phyloP scores from a whole-genome alignment of 371 early-diverging fungal genomes.

The Batrachochytrium dendrobatidis region DNA sequence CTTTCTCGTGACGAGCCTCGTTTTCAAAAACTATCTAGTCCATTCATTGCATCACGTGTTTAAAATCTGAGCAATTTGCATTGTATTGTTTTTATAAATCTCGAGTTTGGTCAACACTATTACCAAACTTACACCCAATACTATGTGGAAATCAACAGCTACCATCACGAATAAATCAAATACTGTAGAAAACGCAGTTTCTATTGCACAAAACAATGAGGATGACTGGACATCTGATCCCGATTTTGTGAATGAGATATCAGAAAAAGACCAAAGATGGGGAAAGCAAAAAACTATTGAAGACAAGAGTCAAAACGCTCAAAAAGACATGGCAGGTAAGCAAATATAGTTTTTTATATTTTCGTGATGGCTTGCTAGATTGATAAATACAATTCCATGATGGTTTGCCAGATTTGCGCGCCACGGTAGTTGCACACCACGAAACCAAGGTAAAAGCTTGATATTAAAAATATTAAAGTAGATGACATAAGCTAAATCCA shows the following conservation, averaged over 20 bases:
- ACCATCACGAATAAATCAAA: neutral
- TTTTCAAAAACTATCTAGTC: no score
- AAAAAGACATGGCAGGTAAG: slow-evolving; percentile 4
- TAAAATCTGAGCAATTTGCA: no score
- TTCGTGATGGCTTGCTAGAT: neutral
- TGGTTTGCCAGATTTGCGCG: slow-evolving; percentile 8
- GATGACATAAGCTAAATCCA: neutral
- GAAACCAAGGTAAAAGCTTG: slow-evolving; percentile 2
- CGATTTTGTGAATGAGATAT: slow-evolving; percentile 32
- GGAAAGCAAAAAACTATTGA: slow-evolving; percentile 29
- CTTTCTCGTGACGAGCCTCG: no score
- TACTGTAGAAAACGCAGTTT: neutral
- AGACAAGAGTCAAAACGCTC: neutral
- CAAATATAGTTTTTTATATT: neutral
- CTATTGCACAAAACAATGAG: slow-evolving; percentile 6
- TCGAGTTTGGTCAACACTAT: no score
- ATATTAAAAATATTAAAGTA: neutral
- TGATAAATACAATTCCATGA: neutral
- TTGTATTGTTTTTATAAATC: no score
- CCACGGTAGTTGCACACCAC: slow-evolving; percentile 6
- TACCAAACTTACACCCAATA: no score
- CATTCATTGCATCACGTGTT: no score
- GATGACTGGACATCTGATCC: slow-evolving; percentile 34
- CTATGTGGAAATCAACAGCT: slow-evolving; percentile 21
- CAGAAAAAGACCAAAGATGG: slow-evolving; percentile 33